These are phyloP conservation scores for Cryphonectria parasitica DNA, from an alignment of 2,329 filamentous ascomycete species.

Conservation along the genomic window DNA sequence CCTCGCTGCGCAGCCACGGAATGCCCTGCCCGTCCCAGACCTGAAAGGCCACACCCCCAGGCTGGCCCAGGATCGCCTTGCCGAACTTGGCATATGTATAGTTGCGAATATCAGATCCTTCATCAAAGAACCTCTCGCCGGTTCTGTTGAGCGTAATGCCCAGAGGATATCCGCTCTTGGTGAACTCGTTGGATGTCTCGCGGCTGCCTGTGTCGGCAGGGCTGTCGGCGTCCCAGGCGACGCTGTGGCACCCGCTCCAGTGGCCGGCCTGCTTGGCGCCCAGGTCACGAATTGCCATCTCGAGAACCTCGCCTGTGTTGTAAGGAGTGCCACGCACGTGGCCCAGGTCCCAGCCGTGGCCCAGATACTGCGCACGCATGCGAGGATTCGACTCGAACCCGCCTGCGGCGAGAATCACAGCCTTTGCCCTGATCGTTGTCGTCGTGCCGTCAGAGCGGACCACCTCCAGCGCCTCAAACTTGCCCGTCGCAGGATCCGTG, in stretches of 20 bases:
- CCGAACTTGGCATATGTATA: slow-evolving; percentile 72
- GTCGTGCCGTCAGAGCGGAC: slow-evolving; percentile 31
- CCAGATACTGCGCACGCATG: slow-evolving; percentile 57
- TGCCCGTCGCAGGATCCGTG: slow-evolving; percentile 36
- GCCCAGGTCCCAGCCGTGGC: slow-evolving; percentile 65
- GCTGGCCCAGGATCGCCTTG: slow-evolving; percentile 62
- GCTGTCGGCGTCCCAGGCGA: slow-evolving; percentile 68
- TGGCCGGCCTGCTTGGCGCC: slow-evolving; percentile 58
- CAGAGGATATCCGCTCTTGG: slow-evolving; percentile 70
- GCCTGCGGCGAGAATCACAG: slow-evolving; percentile 61
- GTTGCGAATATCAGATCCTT: slow-evolving; percentile 67
- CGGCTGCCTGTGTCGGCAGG: slow-evolving; percentile 58
- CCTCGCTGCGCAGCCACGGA: slow-evolving; percentile 60
- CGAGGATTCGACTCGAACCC: slow-evolving; percentile 66
- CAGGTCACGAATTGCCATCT: slow-evolving; percentile 55
- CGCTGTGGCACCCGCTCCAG: slow-evolving; percentile 68
- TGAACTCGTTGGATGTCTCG: slow-evolving; percentile 66
- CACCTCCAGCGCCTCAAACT: slow-evolving; percentile 40
- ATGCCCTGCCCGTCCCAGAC: slow-evolving; percentile 61
- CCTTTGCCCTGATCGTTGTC: slow-evolving; percentile 40
- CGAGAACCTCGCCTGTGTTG: slow-evolving; percentile 63
- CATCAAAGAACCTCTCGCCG: slow-evolving; percentile 67
- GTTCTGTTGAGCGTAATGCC: slow-evolving; percentile 66
- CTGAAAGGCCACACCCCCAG: slow-evolving; percentile 63
- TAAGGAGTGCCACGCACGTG: slow-evolving; percentile 66